Evolutionary conservation across 2,329 filamentous ascomycete species (phyloP).

Genomic region (Hortaea werneckii): DNA sequence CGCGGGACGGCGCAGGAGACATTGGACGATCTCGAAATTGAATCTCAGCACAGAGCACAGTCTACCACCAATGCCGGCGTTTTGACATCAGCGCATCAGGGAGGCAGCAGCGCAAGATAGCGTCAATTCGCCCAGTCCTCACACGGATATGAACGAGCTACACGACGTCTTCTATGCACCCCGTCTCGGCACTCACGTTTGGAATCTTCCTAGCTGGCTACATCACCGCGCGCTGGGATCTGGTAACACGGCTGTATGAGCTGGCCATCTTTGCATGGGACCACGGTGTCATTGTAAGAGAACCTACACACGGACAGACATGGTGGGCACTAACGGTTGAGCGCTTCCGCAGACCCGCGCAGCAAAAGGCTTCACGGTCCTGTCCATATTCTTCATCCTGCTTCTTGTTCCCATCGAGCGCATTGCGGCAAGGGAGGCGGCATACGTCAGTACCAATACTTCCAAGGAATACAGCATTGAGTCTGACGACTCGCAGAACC

Average conservation of each 20-base stretch:
- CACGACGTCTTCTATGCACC: slow-evolving; percentile 59
- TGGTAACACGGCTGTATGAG: slow-evolving; percentile 93
- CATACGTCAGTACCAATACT: slow-evolving; percentile 51
- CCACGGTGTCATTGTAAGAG: slow-evolving; percentile 80
- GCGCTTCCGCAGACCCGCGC: slow-evolving; percentile 55
- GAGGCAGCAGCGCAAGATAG: too few relatives aligned
- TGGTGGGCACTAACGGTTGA: neutral
- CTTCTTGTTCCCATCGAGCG: slow-evolving; percentile 76
- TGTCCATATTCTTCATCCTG: slow-evolving; percentile 76
- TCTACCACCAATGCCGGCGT: too few relatives aligned
- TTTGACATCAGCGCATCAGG: too few relatives aligned
- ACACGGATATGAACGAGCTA: neutral
- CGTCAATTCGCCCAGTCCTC: neutral
- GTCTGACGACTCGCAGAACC: slow-evolving; percentile 52
- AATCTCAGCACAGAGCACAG: too few relatives aligned
- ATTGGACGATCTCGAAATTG: too few relatives aligned
- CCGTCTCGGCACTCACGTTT: slow-evolving; percentile 89
- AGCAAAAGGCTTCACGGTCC: slow-evolving; percentile 70
- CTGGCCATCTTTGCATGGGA: slow-evolving; percentile 96
- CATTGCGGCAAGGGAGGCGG: slow-evolving; percentile 69
- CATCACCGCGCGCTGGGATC: slow-evolving; percentile 97
- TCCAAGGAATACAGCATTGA: neutral
- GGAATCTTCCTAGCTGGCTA: slow-evolving; percentile 99
- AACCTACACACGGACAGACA: neutral
- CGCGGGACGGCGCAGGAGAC: too few relatives aligned